Conservation (phyloP, 2,329 filamentous ascomycete genomes). For the Diaporthe ilicicola region DNA sequence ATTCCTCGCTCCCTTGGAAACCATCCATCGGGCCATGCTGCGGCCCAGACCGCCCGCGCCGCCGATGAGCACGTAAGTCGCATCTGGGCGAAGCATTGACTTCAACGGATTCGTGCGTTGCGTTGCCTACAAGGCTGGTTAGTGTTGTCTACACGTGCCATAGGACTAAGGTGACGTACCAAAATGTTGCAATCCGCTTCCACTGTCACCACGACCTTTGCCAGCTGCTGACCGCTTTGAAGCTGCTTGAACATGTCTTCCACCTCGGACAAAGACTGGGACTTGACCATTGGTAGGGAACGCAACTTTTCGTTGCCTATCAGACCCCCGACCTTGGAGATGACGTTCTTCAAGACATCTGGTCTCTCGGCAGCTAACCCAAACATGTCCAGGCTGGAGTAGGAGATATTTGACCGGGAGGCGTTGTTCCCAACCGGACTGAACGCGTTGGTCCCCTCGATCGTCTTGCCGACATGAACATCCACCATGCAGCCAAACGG, state of each 20-base stretch:
- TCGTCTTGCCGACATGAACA: neutral
- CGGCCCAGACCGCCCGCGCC: constrained; percentile 41
- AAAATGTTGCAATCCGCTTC: neutral
- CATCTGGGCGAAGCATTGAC: constrained; percentile 31
- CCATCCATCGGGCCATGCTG: constrained; percentile 38
- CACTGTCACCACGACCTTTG: constrained; percentile 42
- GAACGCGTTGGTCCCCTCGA: neutral
- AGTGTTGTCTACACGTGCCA: constrained; percentile 22
- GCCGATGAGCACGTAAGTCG: constrained; percentile 40
- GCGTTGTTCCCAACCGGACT: neutral
- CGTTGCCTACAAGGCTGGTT: constrained; percentile 13
- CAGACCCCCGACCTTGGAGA: constrained; percentile 48
- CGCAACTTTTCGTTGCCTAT: constrained; percentile 45
- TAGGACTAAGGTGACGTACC: neutral
- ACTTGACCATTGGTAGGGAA: constrained; percentile 46
- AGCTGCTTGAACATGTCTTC: constrained; percentile 48
- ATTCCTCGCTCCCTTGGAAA: constrained; percentile 33
- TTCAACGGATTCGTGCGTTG: constrained; percentile 12
- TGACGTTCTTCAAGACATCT: constrained; percentile 48
- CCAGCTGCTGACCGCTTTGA: constrained; percentile 48
- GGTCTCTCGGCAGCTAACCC: constrained; percentile 53
- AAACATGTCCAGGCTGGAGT: constrained; percentile 56
- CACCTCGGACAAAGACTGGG: constrained; percentile 49
- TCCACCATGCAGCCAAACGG: constrained; percentile 22
- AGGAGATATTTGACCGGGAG: constrained; percentile 41